Evolutionary conservation across 129 eudicot genomes (phyloP).

Genomic region (Flaveria robusta): DNA sequence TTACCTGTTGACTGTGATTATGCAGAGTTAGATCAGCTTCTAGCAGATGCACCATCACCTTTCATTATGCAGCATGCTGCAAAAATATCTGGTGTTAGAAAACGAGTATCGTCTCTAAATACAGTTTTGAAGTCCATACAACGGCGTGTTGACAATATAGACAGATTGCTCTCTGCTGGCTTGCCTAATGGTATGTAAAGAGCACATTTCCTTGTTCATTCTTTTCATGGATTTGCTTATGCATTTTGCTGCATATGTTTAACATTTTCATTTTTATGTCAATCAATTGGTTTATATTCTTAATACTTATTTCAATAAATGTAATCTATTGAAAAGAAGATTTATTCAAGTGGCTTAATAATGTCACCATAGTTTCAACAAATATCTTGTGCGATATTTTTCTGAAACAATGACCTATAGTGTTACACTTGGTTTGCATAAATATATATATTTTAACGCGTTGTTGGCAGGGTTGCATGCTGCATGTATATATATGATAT

Average conservation of each 20-base stretch:
- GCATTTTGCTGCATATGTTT: not conserved
- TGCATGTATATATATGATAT: not conserved
- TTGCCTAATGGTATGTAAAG: slow-evolving; percentile 57
- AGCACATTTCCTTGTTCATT: not conserved
- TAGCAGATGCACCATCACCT: slow-evolving; percentile 95
- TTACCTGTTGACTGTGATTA: slow-evolving; percentile 16
- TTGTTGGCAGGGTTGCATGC: not conserved
- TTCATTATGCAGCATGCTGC: slow-evolving; percentile 92
- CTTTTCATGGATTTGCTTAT: slow-evolving; percentile 21
- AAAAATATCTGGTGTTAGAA: slow-evolving; percentile 75
- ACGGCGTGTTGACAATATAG: slow-evolving; percentile 76
- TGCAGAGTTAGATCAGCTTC: slow-evolving; percentile 88
- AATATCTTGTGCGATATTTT: not conserved
- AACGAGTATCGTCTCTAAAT: slow-evolving; percentile 72
- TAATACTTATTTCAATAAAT: not conserved
- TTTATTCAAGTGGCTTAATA: not conserved
- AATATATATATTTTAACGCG: not conserved
- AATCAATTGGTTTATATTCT: not conserved
- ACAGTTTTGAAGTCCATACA: slow-evolving; percentile 79
- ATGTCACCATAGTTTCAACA: not conserved
- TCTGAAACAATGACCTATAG: not conserved
- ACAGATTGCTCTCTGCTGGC: slow-evolving; percentile 66
- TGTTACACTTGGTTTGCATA: not conserved
- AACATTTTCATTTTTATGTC: not conserved
- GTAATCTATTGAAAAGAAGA: not conserved